Percentiles rank a stretch among this genome's conserved stretches.
Conservation (phyloP, 2,329 filamentous ascomycete species). For the Alternaria solani region DNA sequence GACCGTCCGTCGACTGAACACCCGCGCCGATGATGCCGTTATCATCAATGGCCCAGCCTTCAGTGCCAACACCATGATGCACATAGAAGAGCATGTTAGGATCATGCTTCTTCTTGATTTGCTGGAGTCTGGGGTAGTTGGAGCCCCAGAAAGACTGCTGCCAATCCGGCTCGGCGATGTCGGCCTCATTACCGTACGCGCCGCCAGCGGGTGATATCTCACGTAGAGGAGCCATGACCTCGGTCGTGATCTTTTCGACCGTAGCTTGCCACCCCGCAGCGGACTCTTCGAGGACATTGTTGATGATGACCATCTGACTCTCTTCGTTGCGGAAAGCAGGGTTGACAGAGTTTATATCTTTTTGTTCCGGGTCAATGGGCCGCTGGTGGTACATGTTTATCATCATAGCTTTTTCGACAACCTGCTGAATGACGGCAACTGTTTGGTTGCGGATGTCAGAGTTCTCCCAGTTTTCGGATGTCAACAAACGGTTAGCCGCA, state of each 20-base stretch:
- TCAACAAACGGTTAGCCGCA: conserved; percentile 48
- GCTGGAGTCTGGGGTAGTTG: conserved; percentile 38
- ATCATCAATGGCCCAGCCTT: conserved; percentile 41
- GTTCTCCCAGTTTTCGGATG: conserved; percentile 42
- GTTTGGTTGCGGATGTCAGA: conserved; percentile 36
- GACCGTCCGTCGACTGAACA: conserved; percentile 42
- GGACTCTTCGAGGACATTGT: conserved; percentile 27
- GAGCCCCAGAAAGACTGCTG: conserved; percentile 53
- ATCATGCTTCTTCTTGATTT: conserved; percentile 43
- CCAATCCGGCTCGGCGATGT: conserved; percentile 52
- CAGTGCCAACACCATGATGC: conserved; percentile 42
- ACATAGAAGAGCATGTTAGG: conserved; percentile 46
- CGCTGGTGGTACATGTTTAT: conserved; percentile 40
- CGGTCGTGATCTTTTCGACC: conserved; percentile 26
- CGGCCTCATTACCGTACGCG: conserved; percentile 52
- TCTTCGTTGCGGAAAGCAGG: conserved; percentile 42
- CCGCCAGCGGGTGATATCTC: conserved; percentile 37
- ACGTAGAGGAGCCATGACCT: conserved; percentile 37
- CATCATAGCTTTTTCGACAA: conserved; percentile 33
- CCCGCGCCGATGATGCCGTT: conserved; percentile 40
- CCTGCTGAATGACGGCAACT: conserved; percentile 33
- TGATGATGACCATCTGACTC: conserved; percentile 35
- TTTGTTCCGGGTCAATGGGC: conserved; percentile 26
- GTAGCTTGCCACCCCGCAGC: conserved; percentile 33
- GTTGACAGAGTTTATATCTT: conserved; percentile 39